Evolutionary conservation across 2,329 filamentous ascomycete species (phyloP).

Genomic region (Penicillium crustosum): DNA sequence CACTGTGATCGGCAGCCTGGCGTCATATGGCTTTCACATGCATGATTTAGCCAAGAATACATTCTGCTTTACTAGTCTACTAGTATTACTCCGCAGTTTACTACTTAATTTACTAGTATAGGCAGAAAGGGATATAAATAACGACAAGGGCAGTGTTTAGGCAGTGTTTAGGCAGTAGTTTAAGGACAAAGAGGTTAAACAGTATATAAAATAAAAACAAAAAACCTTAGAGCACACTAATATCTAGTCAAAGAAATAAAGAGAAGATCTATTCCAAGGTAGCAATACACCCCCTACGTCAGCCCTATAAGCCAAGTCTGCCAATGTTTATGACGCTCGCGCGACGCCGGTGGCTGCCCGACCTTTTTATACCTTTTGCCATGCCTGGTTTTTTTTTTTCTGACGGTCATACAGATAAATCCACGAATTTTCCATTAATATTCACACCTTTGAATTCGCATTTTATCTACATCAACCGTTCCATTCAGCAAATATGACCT

Average conservation of each 20-base stretch:
- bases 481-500: slow-evolving; percentile 12
- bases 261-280: too few species aligned
- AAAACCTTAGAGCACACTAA: background rate
- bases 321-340: slow-evolving; percentile 19
- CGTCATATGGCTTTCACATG: slow-evolving; percentile 2
- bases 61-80: background rate
- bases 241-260: background rate
- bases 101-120: background rate
- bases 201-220: background rate
- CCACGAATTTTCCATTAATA: background rate
- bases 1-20: background rate
- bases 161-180: background rate
- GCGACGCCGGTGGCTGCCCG: slow-evolving; percentile 23
- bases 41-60: background rate
- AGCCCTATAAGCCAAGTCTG: slow-evolving; percentile 11
- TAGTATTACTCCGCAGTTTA: background rate
- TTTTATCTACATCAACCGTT: too few species aligned
- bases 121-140: slow-evolving; percentile 1
- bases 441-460: background rate
- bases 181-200: background rate
- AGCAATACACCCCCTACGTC: background rate
- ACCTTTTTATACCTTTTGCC: background rate
- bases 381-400: background rate
- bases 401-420: background rate
- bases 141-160: background rate